These are phyloP conservation scores for Ophiostoma himal-ulmi DNA, from an alignment of 2,329 filamentous ascomycete genomes.

Conservation along the genomic window DNA sequence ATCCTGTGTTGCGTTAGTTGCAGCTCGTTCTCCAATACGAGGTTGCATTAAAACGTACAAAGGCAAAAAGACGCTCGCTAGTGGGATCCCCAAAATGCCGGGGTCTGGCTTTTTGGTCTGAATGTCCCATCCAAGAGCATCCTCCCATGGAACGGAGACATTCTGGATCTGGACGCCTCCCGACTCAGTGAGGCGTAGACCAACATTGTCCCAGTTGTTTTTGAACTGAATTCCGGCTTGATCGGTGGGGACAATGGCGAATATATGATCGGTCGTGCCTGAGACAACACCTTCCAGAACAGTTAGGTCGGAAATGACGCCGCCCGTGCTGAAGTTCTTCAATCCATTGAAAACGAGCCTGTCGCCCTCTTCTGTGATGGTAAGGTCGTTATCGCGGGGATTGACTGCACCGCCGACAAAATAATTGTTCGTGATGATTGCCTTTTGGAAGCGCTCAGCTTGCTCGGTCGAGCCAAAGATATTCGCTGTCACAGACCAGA, in stretches of 20 bases:
- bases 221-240: conserved; percentile 53
- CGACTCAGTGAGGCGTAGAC: conserved; percentile 58
- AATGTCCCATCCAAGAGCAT: conserved; percentile 57
- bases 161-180: conserved; percentile 56
- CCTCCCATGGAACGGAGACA: conserved; percentile 51
- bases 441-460: conserved; percentile 49
- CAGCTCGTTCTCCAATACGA: background rate
- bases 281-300: conserved; percentile 59
- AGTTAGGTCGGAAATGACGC: conserved; percentile 59
- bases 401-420: conserved; percentile 63
- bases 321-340: conserved; percentile 64
- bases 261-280: conserved; percentile 55
- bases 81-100: conserved; percentile 47
- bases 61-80: conserved; percentile 53
- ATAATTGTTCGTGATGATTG: conserved; percentile 58
- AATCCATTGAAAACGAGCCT: conserved; percentile 54
- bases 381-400: conserved; percentile 56
- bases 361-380: conserved; percentile 49
- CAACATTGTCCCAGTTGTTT: conserved; percentile 62
- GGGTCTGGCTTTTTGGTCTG: conserved; percentile 46
- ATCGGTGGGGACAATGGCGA: conserved; percentile 52
- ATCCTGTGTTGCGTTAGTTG: conserved; percentile 34
- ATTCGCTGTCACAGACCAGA: conserved; percentile 57
- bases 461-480: conserved; percentile 57
- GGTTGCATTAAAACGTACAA: conserved; percentile 33